Evolutionary conservation across 495 filamentous ascomycete species (phyloP).

Genomic region (Endocarpon pusillum): DNA sequence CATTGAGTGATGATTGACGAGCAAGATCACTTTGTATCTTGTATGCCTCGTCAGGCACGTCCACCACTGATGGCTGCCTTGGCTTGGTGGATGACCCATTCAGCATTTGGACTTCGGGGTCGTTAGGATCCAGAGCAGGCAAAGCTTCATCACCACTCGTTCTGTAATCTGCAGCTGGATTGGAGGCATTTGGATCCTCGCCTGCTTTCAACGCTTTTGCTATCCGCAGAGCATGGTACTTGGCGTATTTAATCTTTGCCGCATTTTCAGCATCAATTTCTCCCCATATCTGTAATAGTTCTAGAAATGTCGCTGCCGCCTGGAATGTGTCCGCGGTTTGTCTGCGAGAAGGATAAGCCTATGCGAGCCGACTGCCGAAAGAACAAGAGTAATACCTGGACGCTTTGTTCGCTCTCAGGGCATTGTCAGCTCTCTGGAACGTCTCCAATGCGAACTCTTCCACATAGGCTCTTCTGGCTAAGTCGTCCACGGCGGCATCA

Average conservation of each 20-base stretch:
- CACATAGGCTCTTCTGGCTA: slow-evolving; percentile 74
- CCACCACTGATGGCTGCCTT: slow-evolving; percentile 40
- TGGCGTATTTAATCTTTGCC: slow-evolving; percentile 85
- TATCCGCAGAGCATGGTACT: slow-evolving; percentile 88
- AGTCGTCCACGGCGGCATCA: slow-evolving; percentile 66
- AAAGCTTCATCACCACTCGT: slow-evolving; percentile 15
- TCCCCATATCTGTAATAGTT: slow-evolving; percentile 73
- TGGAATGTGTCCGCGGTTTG: slow-evolving; percentile 89
- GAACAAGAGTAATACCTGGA: slow-evolving; percentile 42
- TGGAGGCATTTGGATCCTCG: slow-evolving; percentile 81
- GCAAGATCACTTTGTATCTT: slow-evolving; percentile 19
- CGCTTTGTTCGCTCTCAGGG: slow-evolving; percentile 67
- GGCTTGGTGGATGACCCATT: slow-evolving; percentile 20
- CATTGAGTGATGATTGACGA: slow-evolving; percentile 24
- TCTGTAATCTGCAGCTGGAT: slow-evolving; percentile 51
- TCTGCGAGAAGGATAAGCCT: slow-evolving; percentile 23
- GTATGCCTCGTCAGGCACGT: slow-evolving; percentile 32
- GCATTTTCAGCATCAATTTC: slow-evolving; percentile 55
- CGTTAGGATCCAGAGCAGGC: slow-evolving; percentile 37
- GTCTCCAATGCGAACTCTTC: slow-evolving; percentile 86
- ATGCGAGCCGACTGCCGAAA: neutral
- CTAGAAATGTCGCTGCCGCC: slow-evolving; percentile 81
- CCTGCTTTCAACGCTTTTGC: slow-evolving; percentile 78
- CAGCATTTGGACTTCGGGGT: slow-evolving; percentile 43
- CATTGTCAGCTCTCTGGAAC: slow-evolving; percentile 65